These are phyloP conservation scores for Ricinus communis DNA, from an alignment of 345 rosid species.

Conservation along the genomic window DNA sequence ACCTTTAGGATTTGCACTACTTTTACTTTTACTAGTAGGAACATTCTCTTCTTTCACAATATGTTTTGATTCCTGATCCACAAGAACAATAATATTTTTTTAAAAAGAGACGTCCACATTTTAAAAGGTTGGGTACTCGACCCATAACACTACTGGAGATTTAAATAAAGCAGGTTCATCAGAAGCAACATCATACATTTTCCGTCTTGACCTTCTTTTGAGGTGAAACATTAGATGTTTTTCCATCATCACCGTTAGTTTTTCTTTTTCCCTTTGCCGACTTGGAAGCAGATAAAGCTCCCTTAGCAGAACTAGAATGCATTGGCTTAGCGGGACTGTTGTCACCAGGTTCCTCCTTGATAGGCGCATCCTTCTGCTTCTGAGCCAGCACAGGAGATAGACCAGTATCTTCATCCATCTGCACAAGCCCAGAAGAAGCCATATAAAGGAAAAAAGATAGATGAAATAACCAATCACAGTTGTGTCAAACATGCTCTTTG, in stretches of 20 bases:
- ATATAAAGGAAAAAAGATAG: background rate
- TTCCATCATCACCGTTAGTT: slow-evolving; percentile 61
- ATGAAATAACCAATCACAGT: background rate
- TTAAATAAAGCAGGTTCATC: slow-evolving; percentile 5
- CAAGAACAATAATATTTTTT: background rate
- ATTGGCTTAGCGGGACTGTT: slow-evolving; percentile 63
- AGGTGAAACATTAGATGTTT: slow-evolving; percentile 56
- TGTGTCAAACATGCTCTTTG: background rate
- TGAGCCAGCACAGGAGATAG: slow-evolving; percentile 54
- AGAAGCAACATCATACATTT: slow-evolving; percentile 47
- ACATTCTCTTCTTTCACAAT: slow-evolving; percentile 28
- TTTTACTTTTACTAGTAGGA: slow-evolving; percentile 40
- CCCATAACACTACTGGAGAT: background rate
- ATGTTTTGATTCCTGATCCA: slow-evolving; percentile 31
- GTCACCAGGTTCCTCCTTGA: slow-evolving; percentile 84
- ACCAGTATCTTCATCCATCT: slow-evolving; percentile 69
- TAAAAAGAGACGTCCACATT: background rate
- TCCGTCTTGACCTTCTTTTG: slow-evolving; percentile 86
- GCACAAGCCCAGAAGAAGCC: slow-evolving; percentile 17
- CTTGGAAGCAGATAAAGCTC: slow-evolving; percentile 70
- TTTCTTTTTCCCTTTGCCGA: slow-evolving; percentile 85
- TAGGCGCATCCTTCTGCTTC: slow-evolving; percentile 59
- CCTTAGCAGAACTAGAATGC: slow-evolving; percentile 62
- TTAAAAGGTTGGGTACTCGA: background rate
- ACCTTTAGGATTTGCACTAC: slow-evolving; percentile 42